Percentiles rank a stretch among this genome's conserved stretches.
Conservation (phyloP, 345 rosid species). For the Aethionema arabicum region DNA sequence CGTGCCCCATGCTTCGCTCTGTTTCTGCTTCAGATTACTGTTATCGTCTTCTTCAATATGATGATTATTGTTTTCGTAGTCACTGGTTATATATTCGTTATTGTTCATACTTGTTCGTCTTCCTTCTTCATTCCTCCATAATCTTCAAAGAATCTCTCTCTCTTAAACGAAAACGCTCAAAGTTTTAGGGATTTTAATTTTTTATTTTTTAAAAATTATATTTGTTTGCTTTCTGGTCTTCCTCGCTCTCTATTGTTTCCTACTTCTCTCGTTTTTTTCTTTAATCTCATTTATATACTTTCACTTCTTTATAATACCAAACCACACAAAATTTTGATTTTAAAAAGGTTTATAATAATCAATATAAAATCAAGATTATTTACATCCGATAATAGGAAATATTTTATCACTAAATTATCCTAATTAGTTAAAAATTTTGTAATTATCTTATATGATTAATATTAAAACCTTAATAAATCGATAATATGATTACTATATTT, state of each 20-base stretch:
- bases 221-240: conserved; percentile 32
- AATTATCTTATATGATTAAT: too few relatives aligned
- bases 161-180: conserved; percentile 29
- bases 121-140: conserved; percentile 29
- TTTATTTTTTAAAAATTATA: not conserved
- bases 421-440: too few relatives aligned
- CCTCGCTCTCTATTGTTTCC: conserved; percentile 25
- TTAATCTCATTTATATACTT: conserved; percentile 7
- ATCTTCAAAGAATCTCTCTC: conserved; percentile 14
- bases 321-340: too few relatives aligned
- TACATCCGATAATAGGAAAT: too few relatives aligned
- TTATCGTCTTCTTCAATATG: not conserved
- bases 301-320: not conserved
- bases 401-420: too few relatives aligned
- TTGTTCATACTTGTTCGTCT: conserved; percentile 29
- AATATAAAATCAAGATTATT: too few relatives aligned
- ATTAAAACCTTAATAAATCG: too few relatives aligned
- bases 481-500: too few relatives aligned
- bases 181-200: conserved; percentile 30
- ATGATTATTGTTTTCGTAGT: conserved; percentile 7
- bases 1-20: conserved; percentile 60
- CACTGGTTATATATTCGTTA: conserved; percentile 15
- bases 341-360: too few relatives aligned
- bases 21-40: not conserved
- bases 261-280: not conserved